Evolutionary conservation across 2,329 filamentous ascomycete genomes (phyloP).

Genomic region (Clonostachys solani): DNA sequence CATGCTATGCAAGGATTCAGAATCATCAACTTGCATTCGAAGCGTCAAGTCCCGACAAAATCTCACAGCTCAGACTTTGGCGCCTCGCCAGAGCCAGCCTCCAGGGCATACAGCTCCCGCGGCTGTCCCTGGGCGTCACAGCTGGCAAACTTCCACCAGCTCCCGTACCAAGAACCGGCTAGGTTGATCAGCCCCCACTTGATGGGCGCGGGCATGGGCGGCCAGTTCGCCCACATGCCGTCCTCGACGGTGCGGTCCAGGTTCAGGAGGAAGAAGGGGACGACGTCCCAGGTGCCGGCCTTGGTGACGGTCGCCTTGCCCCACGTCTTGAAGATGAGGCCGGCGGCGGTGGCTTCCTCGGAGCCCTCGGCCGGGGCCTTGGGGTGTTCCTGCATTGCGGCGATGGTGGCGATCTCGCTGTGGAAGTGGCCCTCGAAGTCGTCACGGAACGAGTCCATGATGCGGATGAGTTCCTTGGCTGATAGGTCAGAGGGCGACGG

Average conservation of each 20-base stretch:
- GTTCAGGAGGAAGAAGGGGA: slow-evolving; percentile 63
- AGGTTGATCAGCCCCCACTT: slow-evolving; percentile 57
- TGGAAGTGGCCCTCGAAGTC: slow-evolving; percentile 52
- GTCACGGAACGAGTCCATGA: slow-evolving; percentile 46
- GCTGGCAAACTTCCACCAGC: slow-evolving; percentile 63
- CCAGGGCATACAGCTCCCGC: slow-evolving; percentile 47
- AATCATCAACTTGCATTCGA: too few species aligned
- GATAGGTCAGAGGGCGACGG: slow-evolving; percentile 35
- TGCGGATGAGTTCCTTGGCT: slow-evolving; percentile 34
- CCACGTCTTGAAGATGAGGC: slow-evolving; percentile 52
- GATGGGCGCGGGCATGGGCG: slow-evolving; percentile 57
- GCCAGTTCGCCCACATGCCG: slow-evolving; percentile 58
- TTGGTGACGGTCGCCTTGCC: slow-evolving; percentile 61
- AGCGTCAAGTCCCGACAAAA: too few species aligned
- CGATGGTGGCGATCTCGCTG: slow-evolving; percentile 48
- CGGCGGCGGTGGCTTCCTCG: slow-evolving; percentile 37
- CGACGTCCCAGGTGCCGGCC: slow-evolving; percentile 52
- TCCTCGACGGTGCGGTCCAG: slow-evolving; percentile 55
- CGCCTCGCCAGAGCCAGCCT: slow-evolving; percentile 2
- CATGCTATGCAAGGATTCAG: too few species aligned
- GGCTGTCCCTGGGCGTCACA: slow-evolving; percentile 50
- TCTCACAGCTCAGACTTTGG: slow-evolving; percentile 1
- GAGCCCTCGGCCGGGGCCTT: slow-evolving; percentile 43
- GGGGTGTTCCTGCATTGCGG: slow-evolving; percentile 41
- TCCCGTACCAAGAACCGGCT: slow-evolving; percentile 48